phyloP scores from a whole-genome alignment of 139 green algal species.

The Edaphochlamys debaryana region DNA sequence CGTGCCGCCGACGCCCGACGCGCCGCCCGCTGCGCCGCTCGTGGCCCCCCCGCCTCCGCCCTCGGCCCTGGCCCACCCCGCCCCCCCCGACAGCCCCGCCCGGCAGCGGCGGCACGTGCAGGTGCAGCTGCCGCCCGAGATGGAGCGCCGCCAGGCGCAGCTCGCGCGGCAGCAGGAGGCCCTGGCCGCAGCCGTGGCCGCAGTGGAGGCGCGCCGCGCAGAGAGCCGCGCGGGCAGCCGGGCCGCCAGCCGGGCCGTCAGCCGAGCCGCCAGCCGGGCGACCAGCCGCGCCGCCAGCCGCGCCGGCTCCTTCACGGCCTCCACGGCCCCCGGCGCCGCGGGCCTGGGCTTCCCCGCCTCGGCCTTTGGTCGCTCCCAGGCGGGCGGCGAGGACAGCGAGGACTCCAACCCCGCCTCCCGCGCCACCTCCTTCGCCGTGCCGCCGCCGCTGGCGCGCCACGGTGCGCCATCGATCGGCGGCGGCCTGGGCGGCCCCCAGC shows the following conservation, averaged over 20 bases:
- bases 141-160: conserved; percentile 36
- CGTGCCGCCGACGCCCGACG: background rate
- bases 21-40: no score
- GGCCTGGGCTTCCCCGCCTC: background rate
- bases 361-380: background rate
- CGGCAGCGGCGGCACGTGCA: background rate
- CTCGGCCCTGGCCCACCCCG: background rate
- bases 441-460: background rate
- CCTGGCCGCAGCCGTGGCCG: conserved; percentile 27
- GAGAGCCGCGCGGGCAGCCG: background rate
- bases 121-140: conserved; percentile 24
- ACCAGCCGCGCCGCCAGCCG: conserved; percentile 1
- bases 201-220: background rate
- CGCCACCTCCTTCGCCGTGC: background rate
- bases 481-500: background rate
- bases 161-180: conserved; percentile 34
- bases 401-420: background rate
- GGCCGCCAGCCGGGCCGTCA: background rate
- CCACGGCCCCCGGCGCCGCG: background rate
- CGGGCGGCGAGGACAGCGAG: background rate
- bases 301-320: background rate
- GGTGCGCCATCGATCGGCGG: background rate
- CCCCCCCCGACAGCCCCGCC: background rate
- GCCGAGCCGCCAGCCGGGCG: background rate
- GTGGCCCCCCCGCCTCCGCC: conserved; percentile 6